Percentiles rank a stretch among this genome's conserved stretches.
phyloP scores from a whole-genome alignment of 2,329 filamentous ascomycete genomes.

The Fusarium sterilihyphosum region DNA sequence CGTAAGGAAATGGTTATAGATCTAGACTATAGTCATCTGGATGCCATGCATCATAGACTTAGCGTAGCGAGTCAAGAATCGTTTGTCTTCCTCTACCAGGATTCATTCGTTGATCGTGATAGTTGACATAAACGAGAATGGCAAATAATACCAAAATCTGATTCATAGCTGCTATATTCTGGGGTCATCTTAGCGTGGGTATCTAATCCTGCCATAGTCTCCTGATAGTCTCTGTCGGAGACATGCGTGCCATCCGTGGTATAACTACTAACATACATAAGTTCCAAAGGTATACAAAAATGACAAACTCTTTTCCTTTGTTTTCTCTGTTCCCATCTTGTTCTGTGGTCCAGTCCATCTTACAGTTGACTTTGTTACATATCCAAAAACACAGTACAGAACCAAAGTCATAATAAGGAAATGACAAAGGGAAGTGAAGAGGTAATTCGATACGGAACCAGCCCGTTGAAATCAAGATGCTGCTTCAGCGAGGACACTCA shows the following conservation, averaged over 20 bases:
- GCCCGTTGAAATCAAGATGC: constrained; percentile 47
- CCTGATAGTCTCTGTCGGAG: constrained; percentile 1
- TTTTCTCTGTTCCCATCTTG: constrained; percentile 10
- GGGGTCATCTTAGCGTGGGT: constrained; percentile 22
- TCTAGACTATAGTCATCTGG: constrained; percentile 4
- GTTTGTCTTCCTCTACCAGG: not conserved
- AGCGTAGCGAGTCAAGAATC: not conserved
- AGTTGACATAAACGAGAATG: not conserved
- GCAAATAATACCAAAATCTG: not conserved
- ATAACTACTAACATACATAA: constrained; percentile 26
- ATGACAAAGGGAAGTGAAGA: constrained; percentile 1
- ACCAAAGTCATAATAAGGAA: not conserved
- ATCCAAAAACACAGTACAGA: not conserved
- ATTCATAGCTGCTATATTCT: not conserved
- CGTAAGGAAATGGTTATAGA: not conserved
- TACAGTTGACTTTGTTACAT: constrained; percentile 5
- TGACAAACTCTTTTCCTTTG: not conserved
- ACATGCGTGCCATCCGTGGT: not conserved
- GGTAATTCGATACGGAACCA: constrained; percentile 6
- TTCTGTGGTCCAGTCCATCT: constrained; percentile 29
- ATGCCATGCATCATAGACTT: not conserved
- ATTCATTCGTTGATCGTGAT: not conserved
- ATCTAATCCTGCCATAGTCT: constrained; percentile 22
- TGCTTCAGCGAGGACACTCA: constrained; percentile 68
- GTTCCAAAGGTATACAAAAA: constrained; percentile 17